Evolutionary conservation across 208 protist species (phyloP), one percentile per base, ranked within the genome.

Genomic region (Tritrichomonas musculus): DNA sequence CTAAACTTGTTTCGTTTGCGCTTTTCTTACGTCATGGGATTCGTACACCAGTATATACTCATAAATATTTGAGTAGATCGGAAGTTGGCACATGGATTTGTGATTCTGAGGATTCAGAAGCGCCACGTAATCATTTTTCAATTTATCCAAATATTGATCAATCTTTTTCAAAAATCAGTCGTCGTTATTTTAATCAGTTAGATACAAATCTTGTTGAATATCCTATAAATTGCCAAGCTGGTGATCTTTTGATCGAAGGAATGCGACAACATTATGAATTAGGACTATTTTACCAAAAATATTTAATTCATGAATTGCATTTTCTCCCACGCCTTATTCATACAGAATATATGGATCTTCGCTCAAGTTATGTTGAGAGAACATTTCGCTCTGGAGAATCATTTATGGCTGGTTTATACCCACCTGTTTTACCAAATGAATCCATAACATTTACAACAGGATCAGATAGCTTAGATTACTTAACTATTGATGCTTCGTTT

Each of bases 181-280:
- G 77, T 39, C 8, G 77, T 39, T 88, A 88, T 39, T 25, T 44
- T 14, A 44, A 88, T 33, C 44, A 44, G 44, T 20, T 88, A 22
- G 44, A 53, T 36, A 20, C 33, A n/a, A 55, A 5, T 39, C 77
- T 53, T 33, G 77, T 47, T 39, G n/a, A 44, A 39, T 88, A 27
- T 57, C 77, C 77, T 3, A 41, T 47, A 53, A 88, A 88, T 17
- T 88, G 77, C 41, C 41, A 50, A 39, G n/a, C 77, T 13, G 77
- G 77, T 20, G 77, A 88, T 14, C 27, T 88, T 20, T 1, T 88
- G 0, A 3, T 88, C 22, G 47, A 88, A 39, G 77, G 77, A 1
- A 88, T 88, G 77, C 3, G 39, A 20, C 77, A 88, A 57, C 77
- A 88, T 39, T 47, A 60, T 30, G 77, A 88, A 88, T 47, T 88